Evolutionary conservation across 176 grass and related monocot species (phyloP).

Genomic region (Paspalum vaginatum): DNA sequence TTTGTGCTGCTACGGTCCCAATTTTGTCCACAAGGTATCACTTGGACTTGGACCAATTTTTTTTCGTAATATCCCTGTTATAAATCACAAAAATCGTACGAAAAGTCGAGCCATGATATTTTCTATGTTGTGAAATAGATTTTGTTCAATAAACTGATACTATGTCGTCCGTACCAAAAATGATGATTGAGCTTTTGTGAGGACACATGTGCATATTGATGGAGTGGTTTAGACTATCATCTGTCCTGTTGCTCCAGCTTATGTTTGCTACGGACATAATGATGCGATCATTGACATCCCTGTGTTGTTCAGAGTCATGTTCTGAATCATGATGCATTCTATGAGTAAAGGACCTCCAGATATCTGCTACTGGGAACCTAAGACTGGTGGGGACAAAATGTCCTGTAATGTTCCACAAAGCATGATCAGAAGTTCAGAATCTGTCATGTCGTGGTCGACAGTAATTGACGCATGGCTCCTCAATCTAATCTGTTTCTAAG

Average conservation of each 20-base stretch:
- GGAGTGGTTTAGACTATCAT: background rate
- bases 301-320: conserved; percentile 28
- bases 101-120: background rate
- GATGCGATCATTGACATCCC: conserved; percentile 31
- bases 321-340: conserved; percentile 39
- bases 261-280: conserved; percentile 18
- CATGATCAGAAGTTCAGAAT: conserved; percentile 33
- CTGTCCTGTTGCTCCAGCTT: conserved; percentile 8
- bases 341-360: conserved; percentile 31
- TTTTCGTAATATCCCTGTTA: background rate
- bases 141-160: background rate
- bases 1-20: background rate
- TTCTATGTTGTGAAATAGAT: background rate
- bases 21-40: background rate
- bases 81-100: background rate
- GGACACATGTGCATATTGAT: background rate
- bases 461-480: conserved; percentile 34
- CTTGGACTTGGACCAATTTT: background rate
- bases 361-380: conserved; percentile 15
- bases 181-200: background rate
- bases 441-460: conserved; percentile 26
- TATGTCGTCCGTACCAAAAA: background rate
- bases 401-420: conserved; percentile 23
- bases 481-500: conserved; percentile 22
- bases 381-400: conserved; percentile 38